These are phyloP conservation scores for Stereocaulon alpinum DNA, from an alignment of 495 filamentous ascomycete species.

Conservation along the genomic window DNA sequence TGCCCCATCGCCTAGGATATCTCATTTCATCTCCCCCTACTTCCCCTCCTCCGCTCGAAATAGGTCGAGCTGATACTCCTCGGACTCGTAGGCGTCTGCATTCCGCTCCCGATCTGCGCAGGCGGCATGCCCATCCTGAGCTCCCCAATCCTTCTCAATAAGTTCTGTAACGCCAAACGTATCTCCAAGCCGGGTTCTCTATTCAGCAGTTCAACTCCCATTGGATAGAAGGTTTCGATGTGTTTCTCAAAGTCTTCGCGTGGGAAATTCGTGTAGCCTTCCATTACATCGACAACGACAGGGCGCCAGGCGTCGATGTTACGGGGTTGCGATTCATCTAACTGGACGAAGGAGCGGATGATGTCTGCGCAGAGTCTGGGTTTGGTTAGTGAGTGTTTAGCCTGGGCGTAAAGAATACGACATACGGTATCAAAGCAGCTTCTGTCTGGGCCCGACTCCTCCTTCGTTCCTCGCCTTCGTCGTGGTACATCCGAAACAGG, in stretches of 20 bases:
- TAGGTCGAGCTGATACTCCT: slow-evolving; percentile 25
- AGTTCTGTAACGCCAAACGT: slow-evolving; percentile 58
- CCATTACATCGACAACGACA: slow-evolving; percentile 94
- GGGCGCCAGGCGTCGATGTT: slow-evolving; percentile 96
- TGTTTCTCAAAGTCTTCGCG: slow-evolving; percentile 72
- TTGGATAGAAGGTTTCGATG: slow-evolving; percentile 72
- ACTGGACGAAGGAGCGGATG: slow-evolving; percentile 63
- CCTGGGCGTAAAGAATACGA: slow-evolving; percentile 12
- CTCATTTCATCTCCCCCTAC: slow-evolving; percentile 12
- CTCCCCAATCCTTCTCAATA: slow-evolving; percentile 76
- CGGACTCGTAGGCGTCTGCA: slow-evolving; percentile 37
- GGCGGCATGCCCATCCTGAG: slow-evolving; percentile 56
- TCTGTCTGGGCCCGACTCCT: slow-evolving; percentile 73
- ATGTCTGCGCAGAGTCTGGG: slow-evolving; percentile 78
- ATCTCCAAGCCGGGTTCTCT: slow-evolving; percentile 73
- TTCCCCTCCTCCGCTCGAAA: slow-evolving; percentile 22
- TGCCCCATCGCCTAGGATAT: background rate
- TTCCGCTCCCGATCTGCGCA: slow-evolving; percentile 14
- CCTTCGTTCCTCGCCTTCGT: slow-evolving; percentile 70
- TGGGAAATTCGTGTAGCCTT: slow-evolving; percentile 84
- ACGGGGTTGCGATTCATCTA: slow-evolving; percentile 89
- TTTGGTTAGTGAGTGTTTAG: slow-evolving; percentile 10
- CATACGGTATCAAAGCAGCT: slow-evolving; percentile 76
- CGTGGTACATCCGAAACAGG: slow-evolving; percentile 91
- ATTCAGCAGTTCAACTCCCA: slow-evolving; percentile 70